Evolutionary conservation across 805 yeast species (phyloP).

Genomic region (Spencermartinsiella europaea): DNA sequence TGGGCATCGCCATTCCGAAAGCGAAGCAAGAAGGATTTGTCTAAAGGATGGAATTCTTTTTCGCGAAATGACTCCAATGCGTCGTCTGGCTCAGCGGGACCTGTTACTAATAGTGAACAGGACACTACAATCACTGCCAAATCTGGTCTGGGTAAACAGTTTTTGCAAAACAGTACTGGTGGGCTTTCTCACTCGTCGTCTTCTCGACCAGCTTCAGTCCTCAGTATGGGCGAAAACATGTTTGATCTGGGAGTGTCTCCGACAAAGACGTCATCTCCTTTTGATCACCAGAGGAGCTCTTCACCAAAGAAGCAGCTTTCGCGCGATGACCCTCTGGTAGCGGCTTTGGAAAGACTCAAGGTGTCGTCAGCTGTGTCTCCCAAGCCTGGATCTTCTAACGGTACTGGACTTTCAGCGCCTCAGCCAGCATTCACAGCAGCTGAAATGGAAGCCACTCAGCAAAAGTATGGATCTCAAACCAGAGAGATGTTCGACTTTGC

Average conservation of each 20-base stretch:
- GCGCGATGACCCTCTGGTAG: constrained; percentile 46
- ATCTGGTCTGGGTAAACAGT: constrained; percentile 13
- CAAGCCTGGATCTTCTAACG: constrained; percentile 5
- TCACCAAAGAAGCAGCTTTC: constrained; percentile 20
- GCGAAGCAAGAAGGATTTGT: constrained; percentile 31
- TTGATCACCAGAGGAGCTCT: constrained; percentile 7
- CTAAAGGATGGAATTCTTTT: constrained; percentile 23
- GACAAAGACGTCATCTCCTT: neutral
- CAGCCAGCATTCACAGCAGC: constrained; percentile 32
- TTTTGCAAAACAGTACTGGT: constrained; percentile 2
- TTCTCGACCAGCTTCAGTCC: constrained; percentile 12
- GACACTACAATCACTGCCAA: constrained; percentile 16
- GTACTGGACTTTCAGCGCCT: constrained; percentile 25
- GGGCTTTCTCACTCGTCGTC: neutral
- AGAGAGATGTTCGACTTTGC: constrained; percentile 19
- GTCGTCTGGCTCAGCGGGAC: constrained; percentile 7
- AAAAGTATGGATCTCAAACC: constrained; percentile 25
- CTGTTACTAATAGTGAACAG: neutral
- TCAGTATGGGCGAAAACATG: constrained; percentile 28
- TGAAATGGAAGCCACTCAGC: constrained; percentile 38
- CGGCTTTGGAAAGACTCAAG: constrained; percentile 45
- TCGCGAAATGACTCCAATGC: constrained; percentile 6
- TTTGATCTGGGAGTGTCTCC: constrained; percentile 24
- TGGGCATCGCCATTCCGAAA: constrained; percentile 44
- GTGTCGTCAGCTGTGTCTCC: constrained; percentile 18